These are phyloP conservation scores for Monoraphidium neglectum DNA, from an alignment of 139 green algal genomes.

Conservation along the genomic window DNA sequence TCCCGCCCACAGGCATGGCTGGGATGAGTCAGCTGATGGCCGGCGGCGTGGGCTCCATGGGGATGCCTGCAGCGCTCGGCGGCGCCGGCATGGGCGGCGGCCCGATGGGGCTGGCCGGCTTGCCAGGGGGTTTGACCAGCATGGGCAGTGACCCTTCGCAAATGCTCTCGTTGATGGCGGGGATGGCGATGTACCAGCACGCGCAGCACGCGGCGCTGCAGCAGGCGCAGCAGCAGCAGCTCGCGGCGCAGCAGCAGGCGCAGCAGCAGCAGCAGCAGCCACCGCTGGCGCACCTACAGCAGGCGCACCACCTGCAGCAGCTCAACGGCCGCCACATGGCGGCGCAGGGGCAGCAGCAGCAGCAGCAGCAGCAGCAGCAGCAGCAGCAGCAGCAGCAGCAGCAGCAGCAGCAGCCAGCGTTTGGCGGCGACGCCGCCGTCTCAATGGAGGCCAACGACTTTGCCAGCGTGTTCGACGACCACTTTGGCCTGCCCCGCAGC, in stretches of 20 bases:
- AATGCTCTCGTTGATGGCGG: background rate
- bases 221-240: constrained; percentile 23
- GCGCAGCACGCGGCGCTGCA: constrained; percentile 4
- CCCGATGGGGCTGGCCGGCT: constrained; percentile 3
- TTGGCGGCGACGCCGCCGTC: too few relatives aligned
- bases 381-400: background rate
- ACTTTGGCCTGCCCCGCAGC: constrained; percentile 1
- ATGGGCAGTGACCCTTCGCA: constrained; percentile 10
- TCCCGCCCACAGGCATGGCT: too few relatives aligned
- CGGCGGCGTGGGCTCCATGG: background rate
- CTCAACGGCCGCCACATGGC: background rate
- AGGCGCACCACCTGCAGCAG: background rate
- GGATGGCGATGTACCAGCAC: constrained; percentile 23
- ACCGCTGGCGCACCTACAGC: background rate
- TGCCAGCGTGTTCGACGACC: constrained; percentile 23
- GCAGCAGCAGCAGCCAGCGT: background rate
- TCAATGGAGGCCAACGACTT: constrained; percentile 12
- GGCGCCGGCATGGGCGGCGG: background rate
- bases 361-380: constrained; percentile 19
- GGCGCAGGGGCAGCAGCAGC: background rate
- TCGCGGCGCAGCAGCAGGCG: background rate
- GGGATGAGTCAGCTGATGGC: too few relatives aligned
- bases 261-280: constrained; percentile 15
- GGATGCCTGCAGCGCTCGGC: background rate
- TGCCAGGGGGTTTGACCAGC: background rate